phyloP scores from a whole-genome alignment of 1,139 yeast genomes.

The Pichia sp. region DNA sequence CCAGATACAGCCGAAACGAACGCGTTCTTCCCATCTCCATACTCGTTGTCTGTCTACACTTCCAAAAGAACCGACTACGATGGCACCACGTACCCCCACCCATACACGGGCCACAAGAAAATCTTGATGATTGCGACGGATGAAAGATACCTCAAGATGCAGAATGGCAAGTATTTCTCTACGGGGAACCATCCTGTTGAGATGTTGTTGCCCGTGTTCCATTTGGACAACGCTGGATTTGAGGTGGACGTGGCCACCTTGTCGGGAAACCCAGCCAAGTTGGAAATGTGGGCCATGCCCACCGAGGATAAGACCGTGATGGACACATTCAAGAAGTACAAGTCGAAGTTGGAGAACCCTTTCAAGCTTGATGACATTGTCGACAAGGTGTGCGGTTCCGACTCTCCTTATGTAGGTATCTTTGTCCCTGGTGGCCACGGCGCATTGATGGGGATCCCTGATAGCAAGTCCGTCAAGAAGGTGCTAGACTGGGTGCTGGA shows the following conservation, averaged over 20 bases:
- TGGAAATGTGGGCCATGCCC: conserved; percentile 18
- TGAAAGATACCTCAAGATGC: conserved; percentile 13
- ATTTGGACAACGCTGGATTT: conserved; percentile 16
- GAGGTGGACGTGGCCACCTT: conserved; percentile 15
- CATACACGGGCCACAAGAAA: conserved; percentile 12
- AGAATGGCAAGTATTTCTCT: conserved; percentile 15
- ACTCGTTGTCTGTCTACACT: conserved; percentile 14
- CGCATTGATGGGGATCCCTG: conserved; percentile 11
- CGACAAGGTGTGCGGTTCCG: neutral
- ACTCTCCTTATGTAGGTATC: conserved; percentile 15
- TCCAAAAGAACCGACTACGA: conserved; percentile 13
- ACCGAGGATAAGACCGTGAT: conserved; percentile 13
- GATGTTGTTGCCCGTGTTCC: conserved; percentile 14
- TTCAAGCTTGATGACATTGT: conserved; percentile 7
- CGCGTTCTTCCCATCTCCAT: conserved; percentile 17
- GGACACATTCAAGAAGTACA: conserved; percentile 8
- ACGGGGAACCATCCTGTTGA: conserved; percentile 19
- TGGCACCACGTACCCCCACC: conserved; percentile 12
- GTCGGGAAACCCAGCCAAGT: conserved; percentile 16
- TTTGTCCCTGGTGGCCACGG: conserved; percentile 19
- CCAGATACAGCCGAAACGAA: conserved; percentile 10
- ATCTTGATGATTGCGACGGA: conserved; percentile 11
- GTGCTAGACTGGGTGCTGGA: conserved; percentile 15
- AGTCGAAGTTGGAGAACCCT: conserved; percentile 6
- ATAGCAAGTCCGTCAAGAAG: conserved; percentile 9